phyloP scores from a whole-genome alignment of 768 basidiomycete genomes.

The Lactifluus pinguis region DNA sequence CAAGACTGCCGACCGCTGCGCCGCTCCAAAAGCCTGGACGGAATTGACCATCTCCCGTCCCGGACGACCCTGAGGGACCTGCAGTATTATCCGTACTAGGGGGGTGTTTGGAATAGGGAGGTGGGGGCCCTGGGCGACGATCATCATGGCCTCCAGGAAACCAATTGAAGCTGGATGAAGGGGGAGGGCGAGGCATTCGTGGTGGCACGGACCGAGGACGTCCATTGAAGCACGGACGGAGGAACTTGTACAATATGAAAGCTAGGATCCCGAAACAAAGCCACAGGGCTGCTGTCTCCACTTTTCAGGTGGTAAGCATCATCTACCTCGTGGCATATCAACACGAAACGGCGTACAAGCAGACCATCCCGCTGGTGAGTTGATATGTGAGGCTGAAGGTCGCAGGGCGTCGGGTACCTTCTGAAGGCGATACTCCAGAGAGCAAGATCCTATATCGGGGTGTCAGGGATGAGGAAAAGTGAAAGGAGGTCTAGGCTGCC shows the following conservation, averaged over 20 bases:
- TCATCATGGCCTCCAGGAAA: slow-evolving; percentile 40
- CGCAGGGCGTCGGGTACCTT: slow-evolving; percentile 42
- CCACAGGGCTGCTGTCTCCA: neutral
- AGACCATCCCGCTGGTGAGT: neutral
- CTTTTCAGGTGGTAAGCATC: neutral
- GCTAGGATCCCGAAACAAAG: slow-evolving; percentile 32
- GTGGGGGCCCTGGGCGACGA: slow-evolving; percentile 34
- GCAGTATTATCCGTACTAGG: slow-evolving; percentile 33
- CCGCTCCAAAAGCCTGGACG: slow-evolving; percentile 82
- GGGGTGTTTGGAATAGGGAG: slow-evolving; percentile 38
- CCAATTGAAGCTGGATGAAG: slow-evolving; percentile 33
- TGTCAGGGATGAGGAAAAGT: neutral
- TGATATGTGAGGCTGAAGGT: slow-evolving; percentile 6
- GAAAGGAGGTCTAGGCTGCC: neutral
- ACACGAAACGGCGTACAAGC: neutral
- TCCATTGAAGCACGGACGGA: slow-evolving; percentile 44
- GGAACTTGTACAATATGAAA: slow-evolving; percentile 47
- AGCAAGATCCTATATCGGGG: slow-evolving; percentile 62
- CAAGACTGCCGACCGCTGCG: slow-evolving; percentile 61
- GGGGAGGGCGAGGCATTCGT: slow-evolving; percentile 26
- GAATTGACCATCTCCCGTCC: neutral
- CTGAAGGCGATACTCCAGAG: slow-evolving; percentile 74
- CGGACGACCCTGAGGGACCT: neutral
- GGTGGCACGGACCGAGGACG: slow-evolving; percentile 22
- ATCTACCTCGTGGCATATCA: neutral